phyloP scores from a whole-genome alignment of 1,284 basidiomycete genomes.

The Pseudozyma tsukubaensis region DNA sequence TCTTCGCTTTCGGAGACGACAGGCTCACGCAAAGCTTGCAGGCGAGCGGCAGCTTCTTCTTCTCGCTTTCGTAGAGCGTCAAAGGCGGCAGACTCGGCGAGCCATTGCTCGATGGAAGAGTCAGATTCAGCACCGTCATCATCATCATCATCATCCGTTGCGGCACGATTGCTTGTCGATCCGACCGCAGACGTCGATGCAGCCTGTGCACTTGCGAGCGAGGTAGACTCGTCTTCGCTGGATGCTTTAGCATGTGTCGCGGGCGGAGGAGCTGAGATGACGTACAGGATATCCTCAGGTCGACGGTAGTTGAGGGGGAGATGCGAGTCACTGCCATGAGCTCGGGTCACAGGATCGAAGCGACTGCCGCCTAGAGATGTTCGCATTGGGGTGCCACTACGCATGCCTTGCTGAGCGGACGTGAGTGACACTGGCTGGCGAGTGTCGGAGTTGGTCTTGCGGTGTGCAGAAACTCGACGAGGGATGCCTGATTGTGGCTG shows the following conservation, averaged over 20 bases:
- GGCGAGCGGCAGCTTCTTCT: slow-evolving; percentile 36
- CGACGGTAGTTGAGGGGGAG: slow-evolving; percentile 40
- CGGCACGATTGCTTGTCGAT: background rate
- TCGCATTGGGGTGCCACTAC: background rate
- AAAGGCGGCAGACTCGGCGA: slow-evolving; percentile 48
- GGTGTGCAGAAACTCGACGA: slow-evolving; percentile 20
- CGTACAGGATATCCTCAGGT: slow-evolving; percentile 44
- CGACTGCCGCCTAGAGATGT: slow-evolving; percentile 12
- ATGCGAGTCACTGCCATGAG: slow-evolving; percentile 32
- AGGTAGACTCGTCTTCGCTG: slow-evolving; percentile 22
- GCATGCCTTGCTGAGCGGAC: background rate
- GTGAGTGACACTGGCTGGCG: background rate
- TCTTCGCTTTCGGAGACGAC: slow-evolving; percentile 25
- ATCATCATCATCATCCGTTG: slow-evolving; percentile 12
- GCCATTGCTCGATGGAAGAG: slow-evolving; percentile 51
- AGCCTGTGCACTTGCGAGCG: background rate
- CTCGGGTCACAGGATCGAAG: slow-evolving; percentile 1
- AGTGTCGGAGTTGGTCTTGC: slow-evolving; percentile 35
- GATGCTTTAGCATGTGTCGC: slow-evolving; percentile 4
- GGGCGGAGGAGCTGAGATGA: slow-evolving; percentile 43
- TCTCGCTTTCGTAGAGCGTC: slow-evolving; percentile 47
- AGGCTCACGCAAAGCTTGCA: slow-evolving; percentile 25
- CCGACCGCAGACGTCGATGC: background rate
- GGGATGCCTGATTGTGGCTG: background rate
- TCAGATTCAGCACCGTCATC: slow-evolving; percentile 44